Evolutionary conservation across 1,284 basidiomycete genomes (phyloP), one percentile per base, ranked within the genome.

Genomic region (Microbotryum scabiosae): DNA sequence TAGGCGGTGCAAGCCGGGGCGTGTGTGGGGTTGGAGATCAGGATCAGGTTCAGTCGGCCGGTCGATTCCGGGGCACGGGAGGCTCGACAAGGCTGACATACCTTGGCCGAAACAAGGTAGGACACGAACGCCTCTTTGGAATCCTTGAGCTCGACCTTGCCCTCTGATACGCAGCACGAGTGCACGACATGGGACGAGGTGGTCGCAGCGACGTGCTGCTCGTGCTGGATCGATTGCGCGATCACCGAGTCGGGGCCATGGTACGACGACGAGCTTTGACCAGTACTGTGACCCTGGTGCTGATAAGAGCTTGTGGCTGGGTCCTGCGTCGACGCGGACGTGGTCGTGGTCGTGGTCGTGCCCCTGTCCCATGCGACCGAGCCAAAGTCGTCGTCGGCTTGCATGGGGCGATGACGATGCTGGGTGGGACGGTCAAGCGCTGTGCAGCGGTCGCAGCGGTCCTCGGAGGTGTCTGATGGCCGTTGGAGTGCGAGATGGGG

Each of bases 71-170:
- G n/a, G 3, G n/a, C 47, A 12, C 7, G 8, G 47, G 47, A 48
- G 3, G 2, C 25, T 48, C 21, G 18, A 23, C 46, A 56, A 53
- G 20, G n/a, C 45, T 25, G 28, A 70, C 80, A 66, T 71, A 93
- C 92, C 82, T 89, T 86, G 49, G 90, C 90, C 30, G 85, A 82
- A 46, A 98, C 90, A 48, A 92, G 80, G 76, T 97, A 98, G 51
- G 90, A 92, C 58, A 97, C 90, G 76, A 91, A 97, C 61, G 89
- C 86, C 74, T 97, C 93, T 78, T 94, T 96, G 51, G 90, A 93
- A 69, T 93, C 91, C 65, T 92, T 87, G 53, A 96, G 82, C 77
- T 97, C 94, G 75, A 96, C 97, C 64, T 91, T 84, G 26, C 93
- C 92, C 73, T 97, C 93, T 84, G 63, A 98, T 90, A 58, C 82